These are phyloP conservation scores for Ganoderma lucidum DNA, from an alignment of 1,284 basidiomycete species.

Conservation along the genomic window DNA sequence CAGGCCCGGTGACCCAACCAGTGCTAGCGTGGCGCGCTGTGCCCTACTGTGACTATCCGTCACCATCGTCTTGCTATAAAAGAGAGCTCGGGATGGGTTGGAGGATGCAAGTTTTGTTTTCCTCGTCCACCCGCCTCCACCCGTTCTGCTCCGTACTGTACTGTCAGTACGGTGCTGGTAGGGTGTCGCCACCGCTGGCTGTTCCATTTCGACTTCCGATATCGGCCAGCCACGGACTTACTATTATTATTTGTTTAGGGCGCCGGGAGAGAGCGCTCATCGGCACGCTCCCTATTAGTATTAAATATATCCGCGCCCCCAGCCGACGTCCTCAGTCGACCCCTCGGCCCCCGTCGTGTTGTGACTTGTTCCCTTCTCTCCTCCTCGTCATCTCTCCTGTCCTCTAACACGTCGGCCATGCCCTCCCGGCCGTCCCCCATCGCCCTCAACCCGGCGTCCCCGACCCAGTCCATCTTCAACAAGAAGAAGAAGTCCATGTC, in stretches of 20 bases:
- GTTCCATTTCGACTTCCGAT: constrained; percentile 1
- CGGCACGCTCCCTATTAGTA: constrained; percentile 18
- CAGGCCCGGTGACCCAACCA: background rate
- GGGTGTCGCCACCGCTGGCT: background rate
- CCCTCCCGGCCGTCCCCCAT: constrained; percentile 60
- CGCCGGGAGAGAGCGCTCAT: background rate
- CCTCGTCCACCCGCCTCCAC: background rate
- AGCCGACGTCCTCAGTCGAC: background rate
- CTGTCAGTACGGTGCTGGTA: too few relatives aligned
- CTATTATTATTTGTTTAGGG: background rate
- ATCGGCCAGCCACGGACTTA: background rate
- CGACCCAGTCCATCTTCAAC: constrained; percentile 66
- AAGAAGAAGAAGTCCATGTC: constrained; percentile 55
- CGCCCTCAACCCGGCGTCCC: constrained; percentile 53
- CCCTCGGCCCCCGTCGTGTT: constrained; percentile 5
- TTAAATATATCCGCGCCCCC: background rate
- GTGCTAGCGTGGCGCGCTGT: background rate
- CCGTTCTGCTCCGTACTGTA: background rate
- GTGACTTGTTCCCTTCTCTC: background rate
- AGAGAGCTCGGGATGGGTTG: background rate
- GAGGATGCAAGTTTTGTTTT: background rate
- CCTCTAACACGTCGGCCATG: constrained; percentile 24
- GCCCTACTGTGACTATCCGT: background rate
- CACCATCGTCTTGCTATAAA: background rate
- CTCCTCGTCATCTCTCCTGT: constrained; percentile 9